phyloP scores from a whole-genome alignment of 2,329 filamentous ascomycete genomes.

The Lojkania enalia region DNA sequence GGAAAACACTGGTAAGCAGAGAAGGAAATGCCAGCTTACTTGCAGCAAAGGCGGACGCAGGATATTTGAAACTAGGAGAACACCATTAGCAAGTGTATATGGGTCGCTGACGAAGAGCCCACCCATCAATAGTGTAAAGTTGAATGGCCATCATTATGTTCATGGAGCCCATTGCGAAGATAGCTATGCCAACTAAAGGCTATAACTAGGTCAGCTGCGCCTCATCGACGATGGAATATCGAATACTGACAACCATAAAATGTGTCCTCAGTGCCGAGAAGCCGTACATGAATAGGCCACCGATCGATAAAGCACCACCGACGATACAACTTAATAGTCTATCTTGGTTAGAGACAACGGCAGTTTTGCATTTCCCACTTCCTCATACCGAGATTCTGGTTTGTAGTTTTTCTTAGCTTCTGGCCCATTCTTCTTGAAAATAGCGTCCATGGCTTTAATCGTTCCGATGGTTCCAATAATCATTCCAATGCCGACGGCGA shows the following conservation, averaged over 20 bases:
- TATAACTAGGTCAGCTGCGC: not conserved
- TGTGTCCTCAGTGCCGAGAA: conserved; percentile 15
- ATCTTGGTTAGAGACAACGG: not conserved
- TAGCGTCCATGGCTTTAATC: conserved; percentile 17
- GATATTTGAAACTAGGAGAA: conserved; percentile 15
- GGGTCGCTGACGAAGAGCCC: too few species aligned
- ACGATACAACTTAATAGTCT: conserved; percentile 14
- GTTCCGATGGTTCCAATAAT: conserved; percentile 18
- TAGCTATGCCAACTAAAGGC: conserved; percentile 12
- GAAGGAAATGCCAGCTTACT: conserved; percentile 2
- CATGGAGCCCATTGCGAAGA: conserved; percentile 12
- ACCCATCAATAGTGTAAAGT: conserved; percentile 15
- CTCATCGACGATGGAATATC: not conserved
- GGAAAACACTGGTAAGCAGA: not conserved
- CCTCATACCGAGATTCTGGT: conserved; percentile 13
- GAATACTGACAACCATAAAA: conserved; percentile 14
- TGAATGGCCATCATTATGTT: conserved; percentile 18
- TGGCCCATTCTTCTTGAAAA: conserved; percentile 13
- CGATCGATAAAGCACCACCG: conserved; percentile 8
- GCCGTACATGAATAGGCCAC: conserved; percentile 19
- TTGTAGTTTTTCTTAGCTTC: conserved; percentile 10
- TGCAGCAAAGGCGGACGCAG: conserved; percentile 16
- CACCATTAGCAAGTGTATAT: not conserved
- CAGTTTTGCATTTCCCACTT: not conserved
- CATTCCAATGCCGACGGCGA: conserved; percentile 16